These are phyloP conservation scores for Epichloe sylvatica DNA, from an alignment of 2,329 filamentous ascomycete species.

Conservation along the genomic window DNA sequence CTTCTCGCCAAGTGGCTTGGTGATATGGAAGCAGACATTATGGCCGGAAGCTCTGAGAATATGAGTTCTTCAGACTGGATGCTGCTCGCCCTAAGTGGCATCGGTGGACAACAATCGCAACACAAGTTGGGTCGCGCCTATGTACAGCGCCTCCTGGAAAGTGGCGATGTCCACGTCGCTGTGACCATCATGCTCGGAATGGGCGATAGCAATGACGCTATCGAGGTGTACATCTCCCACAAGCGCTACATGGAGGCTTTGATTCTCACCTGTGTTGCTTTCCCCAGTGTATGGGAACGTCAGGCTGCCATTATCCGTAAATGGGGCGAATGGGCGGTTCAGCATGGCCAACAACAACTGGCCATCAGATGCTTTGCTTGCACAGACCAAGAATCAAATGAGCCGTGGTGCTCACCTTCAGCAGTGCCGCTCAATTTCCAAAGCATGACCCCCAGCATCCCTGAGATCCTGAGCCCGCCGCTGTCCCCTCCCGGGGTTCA, in stretches of 20 bases:
- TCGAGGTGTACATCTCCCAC: constrained; percentile 90
- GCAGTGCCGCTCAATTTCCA: constrained; percentile 49
- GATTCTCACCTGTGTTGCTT: constrained; percentile 70
- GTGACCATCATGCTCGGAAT: constrained; percentile 87
- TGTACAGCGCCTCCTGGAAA: constrained; percentile 77
- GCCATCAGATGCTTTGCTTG: constrained; percentile 91
- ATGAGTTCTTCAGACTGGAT: constrained; percentile 96
- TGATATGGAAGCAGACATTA: constrained; percentile 66
- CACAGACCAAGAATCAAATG: constrained; percentile 68
- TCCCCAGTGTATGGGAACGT: constrained; percentile 78
- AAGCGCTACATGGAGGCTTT: constrained; percentile 87
- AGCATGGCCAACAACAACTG: constrained; percentile 74
- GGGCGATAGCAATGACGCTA: constrained; percentile 84
- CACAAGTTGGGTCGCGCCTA: constrained; percentile 86
- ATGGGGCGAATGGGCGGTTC: constrained; percentile 88
- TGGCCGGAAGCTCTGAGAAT: constrained; percentile 67
- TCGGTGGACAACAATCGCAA: constrained; percentile 61
- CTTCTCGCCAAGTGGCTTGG: constrained; percentile 88
- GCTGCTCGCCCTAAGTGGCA: constrained; percentile 79
- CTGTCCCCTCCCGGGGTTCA: constrained; percentile 58
- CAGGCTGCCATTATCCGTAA: constrained; percentile 78
- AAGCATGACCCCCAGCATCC: constrained; percentile 39
- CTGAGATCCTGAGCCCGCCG: constrained; percentile 53
- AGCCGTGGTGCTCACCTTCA: constrained; percentile 78
- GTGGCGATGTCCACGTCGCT: constrained; percentile 80